A percentile compares a stretch with the other conserved stretches of the same genome.
Evolutionary conservation across 2,329 filamentous ascomycete genomes (phyloP).

Genomic region (Rasamsonia emersonii): DNA sequence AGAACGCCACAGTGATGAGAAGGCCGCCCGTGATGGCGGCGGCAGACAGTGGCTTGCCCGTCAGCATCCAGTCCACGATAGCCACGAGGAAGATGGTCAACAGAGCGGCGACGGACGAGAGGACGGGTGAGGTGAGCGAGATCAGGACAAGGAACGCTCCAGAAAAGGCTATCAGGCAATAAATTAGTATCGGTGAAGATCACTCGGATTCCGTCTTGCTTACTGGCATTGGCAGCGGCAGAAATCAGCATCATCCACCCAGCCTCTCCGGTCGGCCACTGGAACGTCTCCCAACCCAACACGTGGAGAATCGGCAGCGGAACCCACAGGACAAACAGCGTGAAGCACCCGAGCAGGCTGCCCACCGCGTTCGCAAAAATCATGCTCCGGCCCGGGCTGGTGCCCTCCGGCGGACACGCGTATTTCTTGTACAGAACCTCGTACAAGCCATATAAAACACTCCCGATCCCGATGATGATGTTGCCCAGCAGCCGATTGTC

Average conservation of each 20-base stretch:
- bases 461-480: slow-evolving; percentile 81
- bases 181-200: slow-evolving; percentile 1
- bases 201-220: too few species aligned
- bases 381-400: slow-evolving; percentile 76
- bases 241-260: slow-evolving; percentile 73
- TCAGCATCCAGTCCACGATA: slow-evolving; percentile 78
- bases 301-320: slow-evolving; percentile 78
- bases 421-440: slow-evolving; percentile 93
- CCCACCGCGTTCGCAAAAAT: slow-evolving; percentile 93
- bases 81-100: slow-evolving; percentile 97
- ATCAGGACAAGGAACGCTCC: slow-evolving; percentile 91
- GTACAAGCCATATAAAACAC: slow-evolving; percentile 90
- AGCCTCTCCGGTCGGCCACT: slow-evolving; percentile 66
- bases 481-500: slow-evolving; percentile 73
- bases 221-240: slow-evolving; percentile 74
- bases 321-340: slow-evolving; percentile 80
- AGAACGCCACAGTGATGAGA: slow-evolving; percentile 80
- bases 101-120: slow-evolving; percentile 85
- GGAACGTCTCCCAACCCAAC: slow-evolving; percentile 71
- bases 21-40: slow-evolving; percentile 74
- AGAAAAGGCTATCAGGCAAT: slow-evolving; percentile 55
- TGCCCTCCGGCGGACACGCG: slow-evolving; percentile 87
- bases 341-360: slow-evolving; percentile 78
- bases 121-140: slow-evolving; percentile 80
- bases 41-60: slow-evolving; percentile 63